Evolutionary conservation across 2,329 filamentous ascomycete species (phyloP), one percentile per base, ranked within the genome.

Genomic region (Cordyceps militaris): DNA sequence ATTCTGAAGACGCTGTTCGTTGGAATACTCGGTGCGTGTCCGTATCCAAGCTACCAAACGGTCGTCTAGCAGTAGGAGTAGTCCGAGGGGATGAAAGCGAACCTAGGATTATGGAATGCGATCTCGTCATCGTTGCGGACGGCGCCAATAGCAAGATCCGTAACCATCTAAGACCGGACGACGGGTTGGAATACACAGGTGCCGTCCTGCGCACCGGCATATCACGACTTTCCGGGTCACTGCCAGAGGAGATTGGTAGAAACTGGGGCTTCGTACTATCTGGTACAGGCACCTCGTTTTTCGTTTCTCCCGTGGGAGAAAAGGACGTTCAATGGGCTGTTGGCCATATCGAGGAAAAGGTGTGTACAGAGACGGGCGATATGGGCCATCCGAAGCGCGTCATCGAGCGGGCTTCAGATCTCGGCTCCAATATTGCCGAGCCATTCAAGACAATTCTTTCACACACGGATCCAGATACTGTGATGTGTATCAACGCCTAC

Each of bases 41-140:
- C 1, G 64, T 65, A 7, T 51, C 14, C 5, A 53, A 60, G n/a
- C 60, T 66, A 1, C 53, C 61, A 2, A 61, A 61, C 23, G 67
- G 67, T 4, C 62, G 62, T 11, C 24, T 71, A 6, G 56, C 61
- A 8, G 65, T 71, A 1, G 53, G 59, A 16, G 48, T 67, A 3
- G 52, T 21, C 10, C 61, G 44, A 24, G 62, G 54, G 4, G 21
- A 46, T 0, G n/a, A 36, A 1, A 55, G 56, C 7, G 23, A 26
- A 1, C 46, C 58, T 28, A 57, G 64, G 14, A 57, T 62, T 24
- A 61, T 66, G 1, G 61, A 69, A 28, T 75, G 74, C 46, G 75
- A 79, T 59, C 16, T 79, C 0, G 67, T 79, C 8, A 66, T 79
- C 36, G 75, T 70, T 0, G 75, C 76, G 0, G 77, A 79, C 59